These are phyloP conservation scores for Hypericum perforatum DNA, from an alignment of 345 rosid species.

Conservation along the genomic window DNA sequence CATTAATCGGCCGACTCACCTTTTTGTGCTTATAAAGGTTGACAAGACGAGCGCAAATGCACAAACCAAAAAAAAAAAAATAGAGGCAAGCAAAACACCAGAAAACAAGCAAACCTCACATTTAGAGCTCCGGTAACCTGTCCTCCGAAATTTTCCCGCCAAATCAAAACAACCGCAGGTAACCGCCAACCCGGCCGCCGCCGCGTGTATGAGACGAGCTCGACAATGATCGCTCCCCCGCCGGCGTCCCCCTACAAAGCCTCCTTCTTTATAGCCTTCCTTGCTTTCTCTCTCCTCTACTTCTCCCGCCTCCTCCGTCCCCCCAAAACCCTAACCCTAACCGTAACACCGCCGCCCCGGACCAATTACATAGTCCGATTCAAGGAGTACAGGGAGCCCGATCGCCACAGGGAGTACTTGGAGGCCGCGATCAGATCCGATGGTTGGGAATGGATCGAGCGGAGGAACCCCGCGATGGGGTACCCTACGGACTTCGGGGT, in stretches of 20 bases:
- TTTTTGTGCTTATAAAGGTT: too few species aligned
- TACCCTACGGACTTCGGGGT: conserved; percentile 84
- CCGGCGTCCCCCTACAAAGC: conserved; percentile 7
- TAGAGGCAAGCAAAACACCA: too few species aligned
- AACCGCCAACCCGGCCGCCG: background rate
- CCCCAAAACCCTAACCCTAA: conserved; percentile 17
- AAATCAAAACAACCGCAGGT: too few species aligned
- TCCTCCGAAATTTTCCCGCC: too few species aligned
- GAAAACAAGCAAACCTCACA: too few species aligned
- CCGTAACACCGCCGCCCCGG: conserved; percentile 9
- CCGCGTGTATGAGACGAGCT: too few species aligned
- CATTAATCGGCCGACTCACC: too few species aligned
- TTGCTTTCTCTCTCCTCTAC: conserved; percentile 10
- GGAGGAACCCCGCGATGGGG: conserved; percentile 59
- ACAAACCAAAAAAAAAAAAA: too few species aligned
- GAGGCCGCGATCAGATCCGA: conserved; percentile 36
- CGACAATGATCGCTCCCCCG: conserved; percentile 8
- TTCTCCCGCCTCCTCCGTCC: conserved; percentile 1
- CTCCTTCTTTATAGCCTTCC: conserved; percentile 5
- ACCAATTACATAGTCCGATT: conserved; percentile 70
- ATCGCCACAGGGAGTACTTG: conserved; percentile 49
- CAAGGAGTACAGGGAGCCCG: conserved; percentile 45
- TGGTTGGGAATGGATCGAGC: conserved; percentile 86
- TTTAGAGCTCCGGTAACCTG: too few species aligned
- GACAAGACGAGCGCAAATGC: too few species aligned